Base-by-base conservation (phyloP, 805 yeast genomes). In the Suhomyces sp. region DNA sequence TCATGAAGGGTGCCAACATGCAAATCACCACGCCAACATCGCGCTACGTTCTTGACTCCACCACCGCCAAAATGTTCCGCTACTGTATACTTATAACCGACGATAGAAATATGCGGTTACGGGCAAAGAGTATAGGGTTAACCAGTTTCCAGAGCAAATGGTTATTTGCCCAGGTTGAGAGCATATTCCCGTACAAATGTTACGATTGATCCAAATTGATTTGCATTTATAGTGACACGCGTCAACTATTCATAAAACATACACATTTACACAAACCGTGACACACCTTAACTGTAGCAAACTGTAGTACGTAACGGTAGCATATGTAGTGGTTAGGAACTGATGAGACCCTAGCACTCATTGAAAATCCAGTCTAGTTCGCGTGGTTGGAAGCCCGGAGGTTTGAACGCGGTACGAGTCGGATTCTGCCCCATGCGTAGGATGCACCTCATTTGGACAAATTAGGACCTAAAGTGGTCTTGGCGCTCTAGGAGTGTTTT, bases 21-120 rank as follows among this genome's bases (percentile, higher is more conserved):
- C 38, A 50, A 66, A 62, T 52, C 66, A 70, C 57, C 65, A 19
- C 24, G 13, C 31, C 22, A 8, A 15, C 19, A n/a, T 26, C 35
- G 12, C 29, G 38, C 8, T 13, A 33, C 13, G 33, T 48, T 26
- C 62, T 54, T 64, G 72, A 66, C 50, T 63, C 60, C 51, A 77
- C 61, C 60, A 69, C 73, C 38, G 76, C 84, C 13, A 67, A 68
- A 49, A 63, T 66, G 26, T 82, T 84, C 64, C 71, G 78, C 47
- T 83, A 83, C 64, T 83, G 87, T 56, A 77, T 86, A 26, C 68
- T 88, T 48, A 81, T 88, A 36, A 85, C 92, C 1, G 93, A 88
- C 67, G 93, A 88, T 64, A 71, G 84, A 51, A 86, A 84, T 57
- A 84, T 88, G 88, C 73, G 88, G 56, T 66, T 84, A 41, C 80